phyloP scores from a whole-genome alignment of 1,139 yeast genomes.

The Debaryomyces sp. region DNA sequence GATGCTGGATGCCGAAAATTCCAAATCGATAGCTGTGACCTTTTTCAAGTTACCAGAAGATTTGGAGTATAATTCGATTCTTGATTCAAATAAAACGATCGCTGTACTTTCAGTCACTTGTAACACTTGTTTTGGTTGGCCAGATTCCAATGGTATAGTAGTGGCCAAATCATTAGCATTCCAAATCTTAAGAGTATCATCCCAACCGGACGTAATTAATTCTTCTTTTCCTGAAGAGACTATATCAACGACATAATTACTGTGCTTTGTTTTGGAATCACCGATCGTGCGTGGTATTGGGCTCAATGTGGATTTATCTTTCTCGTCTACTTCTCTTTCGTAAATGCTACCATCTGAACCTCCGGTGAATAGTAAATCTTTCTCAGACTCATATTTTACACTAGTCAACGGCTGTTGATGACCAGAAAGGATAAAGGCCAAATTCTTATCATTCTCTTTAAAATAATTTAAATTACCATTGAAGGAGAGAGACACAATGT shows the following conservation, averaged over 20 bases:
- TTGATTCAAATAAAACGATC: slow-evolving; percentile 53
- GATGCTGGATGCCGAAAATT: slow-evolving; percentile 42
- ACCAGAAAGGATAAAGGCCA: slow-evolving; percentile 58
- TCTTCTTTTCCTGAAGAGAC: slow-evolving; percentile 19
- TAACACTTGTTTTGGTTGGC: slow-evolving; percentile 67
- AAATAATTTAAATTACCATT: slow-evolving; percentile 74
- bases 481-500: slow-evolving; percentile 66
- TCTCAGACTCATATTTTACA: slow-evolving; percentile 23
- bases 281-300: slow-evolving; percentile 30
- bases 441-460: slow-evolving; percentile 35
- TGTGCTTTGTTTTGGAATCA: slow-evolving; percentile 44
- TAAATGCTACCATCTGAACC: slow-evolving; percentile 77
- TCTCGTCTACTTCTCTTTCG: slow-evolving; percentile 52
- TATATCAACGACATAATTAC: slow-evolving; percentile 59
- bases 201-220: slow-evolving; percentile 79
- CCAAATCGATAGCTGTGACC: slow-evolving; percentile 26
- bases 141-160: slow-evolving; percentile 36
- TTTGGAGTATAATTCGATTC: slow-evolving; percentile 36
- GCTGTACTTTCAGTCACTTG: slow-evolving; percentile 18
- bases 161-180: slow-evolving; percentile 27
- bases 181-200: slow-evolving; percentile 67
- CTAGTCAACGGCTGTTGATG: slow-evolving; percentile 82
- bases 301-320: slow-evolving; percentile 25
- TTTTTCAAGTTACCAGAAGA: slow-evolving; percentile 20
- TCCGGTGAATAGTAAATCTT: slow-evolving; percentile 56